Percentiles rank a stretch among this genome's conserved stretches.
Evolutionary conservation across 148 eudicot genomes (phyloP).

Genomic region (Dysphania ambrosioides): DNA sequence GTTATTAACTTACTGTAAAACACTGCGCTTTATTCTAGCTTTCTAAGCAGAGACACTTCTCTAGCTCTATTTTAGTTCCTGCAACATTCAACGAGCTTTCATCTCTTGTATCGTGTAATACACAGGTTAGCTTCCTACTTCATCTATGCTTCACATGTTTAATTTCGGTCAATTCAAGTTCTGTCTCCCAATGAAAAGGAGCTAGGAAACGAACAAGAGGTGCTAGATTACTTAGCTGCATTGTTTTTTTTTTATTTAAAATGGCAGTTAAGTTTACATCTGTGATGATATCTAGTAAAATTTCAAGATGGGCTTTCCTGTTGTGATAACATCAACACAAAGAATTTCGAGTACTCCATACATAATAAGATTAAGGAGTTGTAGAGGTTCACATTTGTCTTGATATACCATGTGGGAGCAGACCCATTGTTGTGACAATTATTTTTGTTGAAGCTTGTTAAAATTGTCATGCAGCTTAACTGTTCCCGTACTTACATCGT

Average conservation of each 20-base stretch:
- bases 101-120: too few relatives aligned
- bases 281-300: slow-evolving; percentile 32
- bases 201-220: too few relatives aligned
- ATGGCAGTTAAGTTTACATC: slow-evolving; percentile 27
- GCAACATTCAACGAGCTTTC: too few relatives aligned
- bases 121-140: too few relatives aligned
- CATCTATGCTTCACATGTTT: too few relatives aligned
- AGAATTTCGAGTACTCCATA: not conserved
- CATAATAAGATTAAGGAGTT: not conserved
- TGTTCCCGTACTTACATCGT: too few relatives aligned
- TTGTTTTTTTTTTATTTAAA: slow-evolving; percentile 14
- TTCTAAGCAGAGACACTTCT: too few relatives aligned
- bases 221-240: not conserved
- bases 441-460: not conserved
- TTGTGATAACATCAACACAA: not conserved
- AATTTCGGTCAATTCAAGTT: too few relatives aligned
- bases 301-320: slow-evolving; percentile 37
- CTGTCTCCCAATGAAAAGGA: too few relatives aligned
- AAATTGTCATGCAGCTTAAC: not conserved
- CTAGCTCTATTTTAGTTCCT: too few relatives aligned
- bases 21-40: too few relatives aligned
- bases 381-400: not conserved
- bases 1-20: too few relatives aligned
- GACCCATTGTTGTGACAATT: not conserved
- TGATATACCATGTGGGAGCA: not conserved